phyloP scores from a whole-genome alignment of 768 basidiomycete species.

The Psilocybe cubensis region DNA sequence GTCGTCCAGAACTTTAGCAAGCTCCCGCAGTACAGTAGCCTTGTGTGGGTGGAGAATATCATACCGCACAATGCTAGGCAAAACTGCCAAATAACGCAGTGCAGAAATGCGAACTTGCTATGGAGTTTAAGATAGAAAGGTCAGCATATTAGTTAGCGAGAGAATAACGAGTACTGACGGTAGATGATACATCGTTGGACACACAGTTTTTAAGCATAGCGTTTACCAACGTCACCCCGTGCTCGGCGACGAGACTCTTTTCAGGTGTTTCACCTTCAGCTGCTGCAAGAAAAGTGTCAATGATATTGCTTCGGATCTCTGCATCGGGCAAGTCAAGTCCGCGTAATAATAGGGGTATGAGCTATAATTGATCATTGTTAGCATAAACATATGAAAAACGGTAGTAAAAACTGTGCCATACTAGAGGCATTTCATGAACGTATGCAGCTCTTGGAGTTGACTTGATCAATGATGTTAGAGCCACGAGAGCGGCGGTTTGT shows the following conservation, averaged over 20 bases:
- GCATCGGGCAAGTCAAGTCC: slow-evolving; percentile 80
- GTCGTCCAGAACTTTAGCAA: slow-evolving; percentile 84
- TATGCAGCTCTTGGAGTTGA: slow-evolving; percentile 80
- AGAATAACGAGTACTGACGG: slow-evolving; percentile 41
- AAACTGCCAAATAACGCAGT: slow-evolving; percentile 68
- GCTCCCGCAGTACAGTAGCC: slow-evolving; percentile 67
- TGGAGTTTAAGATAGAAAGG: neutral
- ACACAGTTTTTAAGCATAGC: slow-evolving; percentile 71
- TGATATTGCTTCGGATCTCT: slow-evolving; percentile 76
- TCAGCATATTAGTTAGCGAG: neutral
- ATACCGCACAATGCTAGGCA: slow-evolving; percentile 82
- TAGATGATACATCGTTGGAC: slow-evolving; percentile 52
- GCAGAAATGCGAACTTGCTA: slow-evolving; percentile 81
- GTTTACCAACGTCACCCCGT: slow-evolving; percentile 71
- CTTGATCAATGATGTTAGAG: slow-evolving; percentile 80
- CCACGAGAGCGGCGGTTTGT: slow-evolving; percentile 78
- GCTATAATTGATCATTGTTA: slow-evolving; percentile 44
- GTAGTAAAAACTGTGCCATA: slow-evolving; percentile 37
- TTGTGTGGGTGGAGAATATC: slow-evolving; percentile 85
- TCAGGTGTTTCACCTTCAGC: slow-evolving; percentile 60
- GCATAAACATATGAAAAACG: neutral
- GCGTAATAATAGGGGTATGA: slow-evolving; percentile 87
- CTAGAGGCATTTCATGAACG: slow-evolving; percentile 64
- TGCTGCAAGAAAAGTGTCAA: slow-evolving; percentile 76
- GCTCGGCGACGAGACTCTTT: slow-evolving; percentile 58